Evolutionary conservation across 129 eudicot species (phyloP), one percentile per base, ranked within the genome.

Genomic region (Centaurea solstitialis): DNA sequence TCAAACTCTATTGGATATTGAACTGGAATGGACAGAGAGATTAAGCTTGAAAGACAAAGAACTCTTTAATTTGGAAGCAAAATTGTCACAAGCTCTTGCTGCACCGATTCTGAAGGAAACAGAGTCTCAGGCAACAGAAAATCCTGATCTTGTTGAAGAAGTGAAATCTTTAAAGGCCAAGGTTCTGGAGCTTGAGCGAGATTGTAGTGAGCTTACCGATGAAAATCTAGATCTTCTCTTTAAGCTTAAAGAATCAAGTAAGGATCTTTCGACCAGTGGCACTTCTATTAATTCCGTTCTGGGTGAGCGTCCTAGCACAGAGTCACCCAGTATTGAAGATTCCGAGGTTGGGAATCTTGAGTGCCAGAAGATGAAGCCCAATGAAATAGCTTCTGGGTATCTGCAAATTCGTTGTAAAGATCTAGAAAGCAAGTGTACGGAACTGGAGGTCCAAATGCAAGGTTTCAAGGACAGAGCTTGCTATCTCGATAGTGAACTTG

Each of bases 191-290:
- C 92, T 86, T 12, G 93, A 86, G 83, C 86, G 70, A 9, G 91
- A 90, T 41, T 90, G 92, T 76, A 86, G 74, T 57, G 95, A 90
- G 76, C 92, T 90, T 75, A 88, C 92, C 18, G 92, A 88, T 62
- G 95, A 90, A 86, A 90, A 90, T 79, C 81, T 90, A 15, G 87
- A 88, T 37, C 95, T 90, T 67, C 73, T 84, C 4, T 39, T 70
- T 50, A 86, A 84, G 87, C 88, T 90, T 78, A 90, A 88, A 76
- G 86, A 86, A 40, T 76, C 85, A 43, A 73, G 67, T 61, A 83
- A 85, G 35, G 75, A 70, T 84, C 74, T 79, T 66, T 82, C 76
- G 23, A 38, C 69, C 17, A 62, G 69, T 70, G 85, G 74, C 61
- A 45, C 74, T 35, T 87, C 70, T 39, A 28, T 68, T 72, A 77